Conservation (phyloP, 2,329 filamentous ascomycete species). For the Elsinoe arachidis region DNA sequence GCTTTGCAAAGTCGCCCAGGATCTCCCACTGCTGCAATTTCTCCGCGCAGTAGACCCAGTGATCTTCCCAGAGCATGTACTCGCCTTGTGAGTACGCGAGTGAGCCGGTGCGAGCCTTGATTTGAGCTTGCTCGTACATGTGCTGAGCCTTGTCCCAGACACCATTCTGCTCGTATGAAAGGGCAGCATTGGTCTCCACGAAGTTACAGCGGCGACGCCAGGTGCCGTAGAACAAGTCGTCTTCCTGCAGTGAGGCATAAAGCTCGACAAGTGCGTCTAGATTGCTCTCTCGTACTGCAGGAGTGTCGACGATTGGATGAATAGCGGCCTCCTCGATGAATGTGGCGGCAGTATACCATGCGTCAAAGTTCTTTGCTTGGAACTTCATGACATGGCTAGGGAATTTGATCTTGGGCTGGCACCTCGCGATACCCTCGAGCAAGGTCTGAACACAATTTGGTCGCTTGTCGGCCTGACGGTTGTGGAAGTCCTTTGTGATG, state of each 20-base stretch:
- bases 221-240: conserved; percentile 94
- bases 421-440: conserved; percentile 75
- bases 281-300: conserved; percentile 82
- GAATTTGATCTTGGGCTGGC: conserved; percentile 80
- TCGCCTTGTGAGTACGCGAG: conserved; percentile 92
- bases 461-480: conserved; percentile 84
- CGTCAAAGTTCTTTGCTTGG: conserved; percentile 84
- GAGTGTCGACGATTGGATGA: conserved; percentile 73
- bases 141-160: conserved; percentile 99
- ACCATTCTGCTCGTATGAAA: conserved; percentile 97
- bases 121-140: conserved; percentile 92
- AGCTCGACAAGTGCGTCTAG: conserved; percentile 91
- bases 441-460: conserved; percentile 94
- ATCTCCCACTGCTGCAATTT: conserved; percentile 99
- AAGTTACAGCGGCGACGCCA: conserved; percentile 94
- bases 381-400: conserved; percentile 96
- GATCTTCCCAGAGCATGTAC: conserved; percentile 99
- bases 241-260: conserved; percentile 83
- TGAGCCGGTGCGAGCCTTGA: conserved; percentile 93
- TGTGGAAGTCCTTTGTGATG: conserved; percentile 91
- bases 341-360: conserved; percentile 89
- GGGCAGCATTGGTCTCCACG: conserved; percentile 90
- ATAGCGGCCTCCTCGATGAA: conserved; percentile 87
- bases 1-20: conserved; percentile 92
- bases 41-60: conserved; percentile 95